These are phyloP conservation scores for Lathyrus aphaca DNA, from an alignment of 306 rosid genomes.

Conservation along the genomic window DNA sequence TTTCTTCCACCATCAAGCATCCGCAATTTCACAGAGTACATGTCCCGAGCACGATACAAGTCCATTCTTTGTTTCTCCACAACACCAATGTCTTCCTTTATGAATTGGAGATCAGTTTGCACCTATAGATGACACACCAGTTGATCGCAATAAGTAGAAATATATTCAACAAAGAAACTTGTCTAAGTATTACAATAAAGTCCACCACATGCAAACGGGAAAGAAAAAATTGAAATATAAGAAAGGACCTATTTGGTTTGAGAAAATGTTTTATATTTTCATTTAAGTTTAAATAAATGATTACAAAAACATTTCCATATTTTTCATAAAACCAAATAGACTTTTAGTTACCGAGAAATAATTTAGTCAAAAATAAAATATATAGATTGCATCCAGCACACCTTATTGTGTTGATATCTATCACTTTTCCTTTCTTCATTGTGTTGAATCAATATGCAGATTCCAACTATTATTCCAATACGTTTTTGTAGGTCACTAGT, in stretches of 20 bases:
- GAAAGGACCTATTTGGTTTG: background rate
- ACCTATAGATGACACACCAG: constrained; percentile 55
- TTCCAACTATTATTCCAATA: too few species aligned
- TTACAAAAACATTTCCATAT: background rate
- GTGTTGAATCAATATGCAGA: too few species aligned
- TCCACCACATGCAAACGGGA: constrained; percentile 22
- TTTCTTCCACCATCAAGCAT: constrained; percentile 76
- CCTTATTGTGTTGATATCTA: too few species aligned
- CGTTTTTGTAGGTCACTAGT: too few species aligned
- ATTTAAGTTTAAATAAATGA: background rate
- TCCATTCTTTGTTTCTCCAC: constrained; percentile 93
- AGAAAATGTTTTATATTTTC: background rate
- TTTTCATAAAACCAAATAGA: constrained; percentile 6
- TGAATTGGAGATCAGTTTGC: constrained; percentile 88
- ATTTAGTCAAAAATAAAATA: constrained; percentile 23
- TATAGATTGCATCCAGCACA: constrained; percentile 39
- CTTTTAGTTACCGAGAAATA: background rate
- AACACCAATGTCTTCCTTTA: constrained; percentile 81
- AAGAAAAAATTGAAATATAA: constrained; percentile 18
- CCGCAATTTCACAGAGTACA: constrained; percentile 67
- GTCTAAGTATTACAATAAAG: constrained; percentile 14
- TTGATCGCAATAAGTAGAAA: constrained; percentile 27
- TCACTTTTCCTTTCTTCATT: too few species aligned
- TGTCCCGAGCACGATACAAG: constrained; percentile 73
- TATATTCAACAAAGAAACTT: constrained; percentile 17